Percentiles rank a stretch among this genome's conserved stretches.
Conservation (phyloP, 2,329 filamentous ascomycete genomes). For the Colletotrichum eleusines region DNA sequence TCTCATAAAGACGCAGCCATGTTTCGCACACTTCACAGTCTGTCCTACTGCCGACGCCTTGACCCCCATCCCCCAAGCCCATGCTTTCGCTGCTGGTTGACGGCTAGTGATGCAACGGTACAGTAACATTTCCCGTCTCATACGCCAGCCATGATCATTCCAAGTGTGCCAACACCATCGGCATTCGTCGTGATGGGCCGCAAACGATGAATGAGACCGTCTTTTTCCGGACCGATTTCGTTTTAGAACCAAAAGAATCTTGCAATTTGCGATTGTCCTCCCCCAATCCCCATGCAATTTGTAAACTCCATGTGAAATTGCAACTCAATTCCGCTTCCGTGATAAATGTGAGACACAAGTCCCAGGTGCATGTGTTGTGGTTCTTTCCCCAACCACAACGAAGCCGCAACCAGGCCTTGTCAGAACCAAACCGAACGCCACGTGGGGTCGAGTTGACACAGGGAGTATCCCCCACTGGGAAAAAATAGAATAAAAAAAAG, state of each 20-base stretch:
- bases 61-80: not conserved
- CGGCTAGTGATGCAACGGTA: conserved; percentile 24
- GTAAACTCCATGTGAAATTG: conserved; percentile 35
- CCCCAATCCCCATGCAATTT: conserved; percentile 14
- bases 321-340: conserved; percentile 35
- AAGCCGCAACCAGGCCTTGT: conserved; percentile 29
- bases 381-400: conserved; percentile 16
- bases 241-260: conserved; percentile 23
- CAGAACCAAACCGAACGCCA: conserved; percentile 30
- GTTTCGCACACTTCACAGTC: conserved; percentile 13
- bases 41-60: not conserved
- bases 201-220: conserved; percentile 26
- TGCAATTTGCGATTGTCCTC: conserved; percentile 36
- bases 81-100: conserved; percentile 21
- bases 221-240: conserved; percentile 34
- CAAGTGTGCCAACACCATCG: conserved; percentile 16
- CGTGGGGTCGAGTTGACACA: conserved; percentile 25
- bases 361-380: conserved; percentile 31
- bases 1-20: conserved; percentile 4
- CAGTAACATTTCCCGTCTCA: conserved; percentile 1
- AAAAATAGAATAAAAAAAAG: conserved; percentile 1
- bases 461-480: not conserved
- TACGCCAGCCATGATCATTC: conserved; percentile 29
- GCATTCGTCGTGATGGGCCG: conserved; percentile 14
- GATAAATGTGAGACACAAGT: conserved; percentile 32